phyloP scores from a whole-genome alignment of 2,329 filamentous ascomycete genomes.

The Trichoderma sp. region DNA sequence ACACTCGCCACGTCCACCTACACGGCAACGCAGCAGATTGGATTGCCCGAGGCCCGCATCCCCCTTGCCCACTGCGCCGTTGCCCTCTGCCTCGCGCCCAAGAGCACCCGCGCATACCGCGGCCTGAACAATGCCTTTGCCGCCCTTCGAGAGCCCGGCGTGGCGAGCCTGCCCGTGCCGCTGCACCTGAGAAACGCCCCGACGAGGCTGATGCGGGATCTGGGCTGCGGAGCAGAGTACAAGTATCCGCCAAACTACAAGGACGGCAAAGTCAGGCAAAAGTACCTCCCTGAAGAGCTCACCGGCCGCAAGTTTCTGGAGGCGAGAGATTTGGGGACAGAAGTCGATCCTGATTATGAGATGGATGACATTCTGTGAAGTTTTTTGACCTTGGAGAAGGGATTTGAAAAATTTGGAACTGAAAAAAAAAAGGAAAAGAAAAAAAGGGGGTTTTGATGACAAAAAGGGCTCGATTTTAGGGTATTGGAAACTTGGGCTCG shows the following conservation, averaged over 20 bases:
- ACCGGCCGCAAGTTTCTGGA: constrained; percentile 72
- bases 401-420: neutral
- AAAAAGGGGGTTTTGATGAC: neutral
- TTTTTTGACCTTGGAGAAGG: neutral
- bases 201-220: constrained; percentile 85
- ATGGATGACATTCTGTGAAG: constrained; percentile 31
- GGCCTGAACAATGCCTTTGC: constrained; percentile 76
- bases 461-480: neutral
- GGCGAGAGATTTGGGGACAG: constrained; percentile 72
- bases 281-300: constrained; percentile 81
- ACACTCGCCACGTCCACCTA: constrained; percentile 82
- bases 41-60: constrained; percentile 91
- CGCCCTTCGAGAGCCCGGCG: constrained; percentile 76
- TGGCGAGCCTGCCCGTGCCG: constrained; percentile 78
- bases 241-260: constrained; percentile 94
- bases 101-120: constrained; percentile 83
- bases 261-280: constrained; percentile 77
- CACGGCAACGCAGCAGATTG: constrained; percentile 85
- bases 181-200: constrained; percentile 89
- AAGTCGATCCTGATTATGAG: constrained; percentile 67
- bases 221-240: constrained; percentile 87
- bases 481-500: neutral
- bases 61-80: constrained; percentile 84
- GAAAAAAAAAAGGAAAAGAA: neutral
- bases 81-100: constrained; percentile 74